phyloP scores from a whole-genome alignment of 441 rosid genomes.

The Syzygium malaccense region DNA sequence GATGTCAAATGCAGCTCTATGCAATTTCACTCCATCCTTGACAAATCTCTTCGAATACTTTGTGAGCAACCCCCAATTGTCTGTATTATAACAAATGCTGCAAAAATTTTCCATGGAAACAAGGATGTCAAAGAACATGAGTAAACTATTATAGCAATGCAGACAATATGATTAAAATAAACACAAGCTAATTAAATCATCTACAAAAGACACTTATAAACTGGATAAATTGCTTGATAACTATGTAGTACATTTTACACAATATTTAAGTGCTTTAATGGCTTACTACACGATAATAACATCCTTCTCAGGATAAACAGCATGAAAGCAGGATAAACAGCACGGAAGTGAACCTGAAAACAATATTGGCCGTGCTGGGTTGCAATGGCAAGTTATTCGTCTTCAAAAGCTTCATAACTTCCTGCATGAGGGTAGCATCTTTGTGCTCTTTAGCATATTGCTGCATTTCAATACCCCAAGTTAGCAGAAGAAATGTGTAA shows the following conservation, averaged over 20 bases:
- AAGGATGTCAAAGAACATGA: background rate
- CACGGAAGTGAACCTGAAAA: slow-evolving; percentile 44
- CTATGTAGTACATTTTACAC: background rate
- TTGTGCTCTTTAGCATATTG: slow-evolving; percentile 49
- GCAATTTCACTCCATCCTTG: slow-evolving; percentile 64
- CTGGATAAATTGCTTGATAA: background rate
- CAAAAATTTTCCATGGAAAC: slow-evolving; percentile 25
- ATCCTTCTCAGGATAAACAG: background rate
- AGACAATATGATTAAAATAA: background rate
- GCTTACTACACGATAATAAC: background rate
- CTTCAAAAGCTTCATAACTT: slow-evolving; percentile 57
- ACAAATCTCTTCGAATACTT: slow-evolving; percentile 61
- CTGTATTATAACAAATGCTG: slow-evolving; percentile 67
- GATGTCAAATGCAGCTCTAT: slow-evolving; percentile 54
- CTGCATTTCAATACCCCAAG: slow-evolving; percentile 29
- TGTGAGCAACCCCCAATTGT: slow-evolving; percentile 63
- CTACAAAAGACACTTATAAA: background rate
- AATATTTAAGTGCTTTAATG: background rate
- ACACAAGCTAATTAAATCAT: background rate
- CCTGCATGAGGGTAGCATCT: slow-evolving; percentile 52
- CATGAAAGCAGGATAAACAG: background rate
- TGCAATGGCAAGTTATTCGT: slow-evolving; percentile 47
- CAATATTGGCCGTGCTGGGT: slow-evolving; percentile 77
- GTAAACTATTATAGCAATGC: background rate
- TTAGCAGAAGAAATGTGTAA: background rate